Evolutionary conservation across 257 asterid genomes (phyloP), one percentile per base, ranked within the genome.

Genomic region (Handroanthus guayacan): DNA sequence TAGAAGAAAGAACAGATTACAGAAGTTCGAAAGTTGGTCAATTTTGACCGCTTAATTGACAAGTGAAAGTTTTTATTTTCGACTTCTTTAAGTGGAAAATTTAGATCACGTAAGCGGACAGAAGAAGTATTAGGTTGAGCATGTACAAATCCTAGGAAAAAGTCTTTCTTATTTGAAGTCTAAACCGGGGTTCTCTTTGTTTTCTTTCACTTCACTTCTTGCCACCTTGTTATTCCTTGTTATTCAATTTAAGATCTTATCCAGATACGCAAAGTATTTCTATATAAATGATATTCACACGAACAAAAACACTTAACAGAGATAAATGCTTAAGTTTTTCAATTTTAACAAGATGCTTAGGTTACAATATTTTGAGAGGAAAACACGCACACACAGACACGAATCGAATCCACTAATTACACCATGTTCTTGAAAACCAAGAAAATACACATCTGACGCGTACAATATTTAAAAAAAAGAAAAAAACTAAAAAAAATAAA

Each of bases 121-220:
- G 44, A 62, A 54, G 41, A 41, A 8, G 5, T 41, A 41, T 25
- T 43, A 5, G 13, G 43, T 38, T 51, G 56, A 16, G 47, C 36
- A 6, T 38, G 8, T 20, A 52, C 6, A 51, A 38, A 63, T 50
- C 16, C 20, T 17, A 45, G 8, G 16, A 3, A 25, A 34, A 60
- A 45, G 60, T 55, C 60, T 31, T 44, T 47, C 43, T 25, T 20
- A 10, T 65, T 65, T 18, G 60, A 57, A 58, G 67, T 50, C 31
- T 57, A 72, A 61, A 68, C 43, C 73, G 38, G 47, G 52, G 62
- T 78, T 37, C 37, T 60, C 54, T 51, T 8, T 52, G 13, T 36
- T 62, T 62, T 38, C 41, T 37, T 69, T 44, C 72, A 62, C 78
- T 36, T 63, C 79, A 67, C 47, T 47, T 52, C 71, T 71, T 69